Evolutionary conservation across 768 basidiomycete species (phyloP), one percentile per base, ranked within the genome.

Genomic region (Boletus rufocinnamomeus): DNA sequence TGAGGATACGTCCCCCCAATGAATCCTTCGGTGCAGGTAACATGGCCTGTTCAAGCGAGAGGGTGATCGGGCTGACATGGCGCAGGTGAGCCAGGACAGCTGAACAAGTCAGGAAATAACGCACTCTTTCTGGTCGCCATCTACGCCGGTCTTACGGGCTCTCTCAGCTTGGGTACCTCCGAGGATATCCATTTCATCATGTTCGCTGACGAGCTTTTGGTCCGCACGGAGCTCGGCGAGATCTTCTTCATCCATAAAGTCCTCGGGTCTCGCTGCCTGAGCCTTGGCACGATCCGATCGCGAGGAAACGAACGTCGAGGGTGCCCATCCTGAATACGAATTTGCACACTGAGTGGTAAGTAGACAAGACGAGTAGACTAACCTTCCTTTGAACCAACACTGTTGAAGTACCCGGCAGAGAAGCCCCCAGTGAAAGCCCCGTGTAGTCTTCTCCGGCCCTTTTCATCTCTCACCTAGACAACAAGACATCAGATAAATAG

Each of bases 231-330:
- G 72, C 60, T 93, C 93, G 46, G 90, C 86, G 17, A 98, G 77
- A 71, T 98, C 97, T 74, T 99, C 97, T 44, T 98, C 97, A 75
- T 99, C 97, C 97, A 99, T 98, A 70, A 93, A 98, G 70, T 97
- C 94, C 73, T 96, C 93, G 0, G 93, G 88, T 34, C 81, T 80
- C n/a, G 80, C 74, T 3, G 74, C 75, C 64, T 83, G 80, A 28
- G 60, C 54, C 70, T 87, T 88, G 47, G 84, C 84, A 49, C 95
- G 84, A 45, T 91, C 89, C 30, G 70, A 74, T 34, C 95, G 83
- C 8, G 95, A 97, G 0, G 96, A 98, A 16, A 91, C 86, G 73
- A 98, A 99, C 3, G 92, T 91, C 35, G 89, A 83, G 0, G 97
- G 97, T 9, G 93, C 73, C 95, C 95, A 99, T 86, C 96, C 95